phyloP scores from a whole-genome alignment of 2,329 filamentous ascomycete genomes.

The Capronia epimyces region DNA sequence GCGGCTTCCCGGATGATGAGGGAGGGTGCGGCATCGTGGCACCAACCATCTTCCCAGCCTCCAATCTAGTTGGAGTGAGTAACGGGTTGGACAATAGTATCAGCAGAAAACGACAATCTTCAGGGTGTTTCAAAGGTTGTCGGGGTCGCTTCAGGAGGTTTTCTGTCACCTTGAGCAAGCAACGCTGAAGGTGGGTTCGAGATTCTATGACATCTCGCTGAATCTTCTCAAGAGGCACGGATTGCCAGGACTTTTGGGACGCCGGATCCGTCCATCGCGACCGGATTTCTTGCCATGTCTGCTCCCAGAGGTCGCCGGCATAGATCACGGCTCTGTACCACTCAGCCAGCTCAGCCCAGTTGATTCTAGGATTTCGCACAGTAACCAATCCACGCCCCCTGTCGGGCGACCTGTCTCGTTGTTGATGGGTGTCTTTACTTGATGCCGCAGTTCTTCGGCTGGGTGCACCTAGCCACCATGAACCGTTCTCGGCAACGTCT shows the following conservation, averaged over 20 bases:
- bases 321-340: slow-evolving; percentile 71
- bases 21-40: slow-evolving; percentile 9
- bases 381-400: slow-evolving; percentile 44
- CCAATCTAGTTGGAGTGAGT: slow-evolving; percentile 40
- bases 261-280: slow-evolving; percentile 29
- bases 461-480: slow-evolving; percentile 65
- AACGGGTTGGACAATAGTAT: slow-evolving; percentile 75
- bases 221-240: slow-evolving; percentile 35
- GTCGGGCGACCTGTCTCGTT: slow-evolving; percentile 34
- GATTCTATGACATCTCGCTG: slow-evolving; percentile 53
- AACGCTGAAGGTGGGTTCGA: slow-evolving; percentile 62
- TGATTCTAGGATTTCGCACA: slow-evolving; percentile 61
- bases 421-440: slow-evolving; percentile 29
- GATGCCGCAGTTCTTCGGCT: slow-evolving; percentile 39
- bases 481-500: slow-evolving; percentile 72
- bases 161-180: slow-evolving; percentile 72
- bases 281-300: slow-evolving; percentile 53
- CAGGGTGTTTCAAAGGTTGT: slow-evolving; percentile 59
- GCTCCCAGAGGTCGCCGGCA: slow-evolving; percentile 62
- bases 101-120: slow-evolving; percentile 70
- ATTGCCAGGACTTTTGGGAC: slow-evolving; percentile 35
- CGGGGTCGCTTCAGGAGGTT: slow-evolving; percentile 73
- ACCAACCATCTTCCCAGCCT: slow-evolving; percentile 14
- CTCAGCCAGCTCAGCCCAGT: slow-evolving; percentile 64
- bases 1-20: neutral